Percentiles rank a stretch among this genome's conserved stretches.
phyloP scores from a whole-genome alignment of 2,329 filamentous ascomycete species.

The Aspergillus terreus region DNA sequence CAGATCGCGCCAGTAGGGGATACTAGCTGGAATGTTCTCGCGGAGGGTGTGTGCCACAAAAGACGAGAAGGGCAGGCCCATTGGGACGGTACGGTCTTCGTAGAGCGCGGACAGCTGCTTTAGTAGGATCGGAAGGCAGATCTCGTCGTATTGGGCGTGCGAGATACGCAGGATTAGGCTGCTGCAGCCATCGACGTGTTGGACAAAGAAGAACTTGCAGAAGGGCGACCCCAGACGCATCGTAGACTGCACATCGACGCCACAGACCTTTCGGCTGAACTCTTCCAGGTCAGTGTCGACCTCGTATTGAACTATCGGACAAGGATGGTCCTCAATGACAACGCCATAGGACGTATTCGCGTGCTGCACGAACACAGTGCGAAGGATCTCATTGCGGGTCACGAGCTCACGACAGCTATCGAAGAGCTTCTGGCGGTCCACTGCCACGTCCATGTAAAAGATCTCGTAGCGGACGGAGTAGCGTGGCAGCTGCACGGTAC shows the following conservation, averaged over 20 bases:
- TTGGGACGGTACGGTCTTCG: conserved; percentile 20
- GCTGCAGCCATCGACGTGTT: not conserved
- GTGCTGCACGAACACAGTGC: conserved; percentile 55
- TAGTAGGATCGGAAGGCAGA: conserved; percentile 57
- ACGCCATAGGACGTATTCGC: conserved; percentile 4
- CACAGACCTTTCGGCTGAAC: conserved; percentile 48
- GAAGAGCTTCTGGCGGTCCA: conserved; percentile 48
- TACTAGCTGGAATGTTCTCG: conserved; percentile 41
- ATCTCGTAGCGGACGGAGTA: conserved; percentile 61
- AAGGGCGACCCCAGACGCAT: conserved; percentile 55
- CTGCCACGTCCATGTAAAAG: conserved; percentile 51
- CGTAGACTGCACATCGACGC: conserved; percentile 48
- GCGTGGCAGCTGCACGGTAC: conserved; percentile 54
- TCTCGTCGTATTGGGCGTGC: conserved; percentile 62
- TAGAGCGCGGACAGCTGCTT: conserved; percentile 53
- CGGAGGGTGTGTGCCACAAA: conserved; percentile 29
- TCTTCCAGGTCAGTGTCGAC: conserved; percentile 43
- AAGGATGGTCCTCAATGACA: conserved; percentile 28
- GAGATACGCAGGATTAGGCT: conserved; percentile 53
- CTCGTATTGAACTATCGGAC: conserved; percentile 45
- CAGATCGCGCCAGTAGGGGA: conserved; percentile 44
- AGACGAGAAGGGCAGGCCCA: conserved; percentile 32
- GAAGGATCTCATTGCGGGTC: conserved; percentile 54
- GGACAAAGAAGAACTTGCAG: conserved; percentile 50
- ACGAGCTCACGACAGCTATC: conserved; percentile 51